A percentile compares a stretch with the other conserved stretches of the same genome.
These are phyloP conservation scores for Rhododendron williamsianum DNA, from an alignment of 148 eudicot species.

Conservation along the genomic window DNA sequence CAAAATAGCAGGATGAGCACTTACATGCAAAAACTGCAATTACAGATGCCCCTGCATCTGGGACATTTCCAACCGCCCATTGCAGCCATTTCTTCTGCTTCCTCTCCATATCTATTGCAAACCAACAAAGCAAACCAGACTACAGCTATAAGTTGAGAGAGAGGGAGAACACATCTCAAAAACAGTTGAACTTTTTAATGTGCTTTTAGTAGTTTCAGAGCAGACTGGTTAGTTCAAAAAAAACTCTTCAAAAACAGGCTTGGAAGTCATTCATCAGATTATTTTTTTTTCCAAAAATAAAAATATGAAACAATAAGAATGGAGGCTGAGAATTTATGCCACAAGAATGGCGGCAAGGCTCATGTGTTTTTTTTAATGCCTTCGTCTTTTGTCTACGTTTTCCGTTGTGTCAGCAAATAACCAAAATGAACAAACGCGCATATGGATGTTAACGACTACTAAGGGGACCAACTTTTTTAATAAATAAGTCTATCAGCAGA, in stretches of 20 bases:
- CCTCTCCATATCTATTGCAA: conserved; percentile 19
- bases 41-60: conserved; percentile 23
- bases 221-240: neutral
- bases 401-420: neutral
- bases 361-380: no score
- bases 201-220: neutral
- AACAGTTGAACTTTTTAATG: neutral
- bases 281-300: no score
- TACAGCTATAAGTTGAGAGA: neutral
- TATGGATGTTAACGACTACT: no score
- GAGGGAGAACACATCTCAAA: neutral
- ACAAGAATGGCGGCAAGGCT: neutral
- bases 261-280: neutral
- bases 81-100: conserved; percentile 16
- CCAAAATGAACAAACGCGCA: neutral
- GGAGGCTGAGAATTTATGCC: neutral
- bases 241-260: neutral
- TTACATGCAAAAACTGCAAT: conserved; percentile 21
- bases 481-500: neutral
- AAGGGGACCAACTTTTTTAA: neutral
- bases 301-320: neutral
- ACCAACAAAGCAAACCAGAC: neutral
- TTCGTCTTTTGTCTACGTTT: neutral
- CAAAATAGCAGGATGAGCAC: conserved; percentile 5
- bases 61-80: conserved; percentile 21